Percentiles rank a stretch among this genome's conserved stretches.
phyloP scores from a whole-genome alignment of 495 filamentous ascomycete species.

The Aspergillus mulundensis region DNA sequence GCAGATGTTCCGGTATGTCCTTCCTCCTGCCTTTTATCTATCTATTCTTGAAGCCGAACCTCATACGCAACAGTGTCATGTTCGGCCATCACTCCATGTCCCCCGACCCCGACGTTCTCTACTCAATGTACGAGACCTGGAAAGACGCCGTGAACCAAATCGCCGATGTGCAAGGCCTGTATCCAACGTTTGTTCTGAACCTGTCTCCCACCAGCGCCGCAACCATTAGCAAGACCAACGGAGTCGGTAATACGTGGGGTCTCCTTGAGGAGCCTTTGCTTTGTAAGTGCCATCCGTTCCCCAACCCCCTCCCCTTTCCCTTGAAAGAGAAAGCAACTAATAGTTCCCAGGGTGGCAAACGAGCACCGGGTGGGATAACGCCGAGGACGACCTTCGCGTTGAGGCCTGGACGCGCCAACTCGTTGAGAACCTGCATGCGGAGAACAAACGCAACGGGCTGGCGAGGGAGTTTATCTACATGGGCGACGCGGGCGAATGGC shows the following conservation, averaged over 20 bases:
- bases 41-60: too few species aligned
- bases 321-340: not conserved
- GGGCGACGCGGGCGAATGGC: constrained; percentile 38
- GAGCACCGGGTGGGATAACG: constrained; percentile 25
- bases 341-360: constrained; percentile 26
- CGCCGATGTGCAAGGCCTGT: constrained; percentile 26
- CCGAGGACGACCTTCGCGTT: constrained; percentile 29
- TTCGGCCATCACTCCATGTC: constrained; percentile 25
- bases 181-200: constrained; percentile 29
- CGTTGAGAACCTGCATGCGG: constrained; percentile 18
- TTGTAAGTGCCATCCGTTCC: constrained; percentile 12
- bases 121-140: constrained; percentile 27
- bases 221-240: constrained; percentile 19
- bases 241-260: constrained; percentile 42
- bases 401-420: constrained; percentile 26
- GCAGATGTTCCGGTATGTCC: constrained; percentile 25
- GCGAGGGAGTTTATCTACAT: constrained; percentile 29
- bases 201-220: constrained; percentile 13
- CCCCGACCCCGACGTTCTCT: constrained; percentile 18
- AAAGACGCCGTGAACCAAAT: constrained; percentile 21
- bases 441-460: constrained; percentile 18
- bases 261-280: constrained; percentile 22
- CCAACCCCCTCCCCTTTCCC: too few species aligned
- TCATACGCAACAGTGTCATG: too few species aligned
- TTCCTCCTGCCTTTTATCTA: not conserved